Base-by-base conservation (phyloP, 2,329 filamentous ascomycete species). In the Pyricularia pennisetigena region DNA sequence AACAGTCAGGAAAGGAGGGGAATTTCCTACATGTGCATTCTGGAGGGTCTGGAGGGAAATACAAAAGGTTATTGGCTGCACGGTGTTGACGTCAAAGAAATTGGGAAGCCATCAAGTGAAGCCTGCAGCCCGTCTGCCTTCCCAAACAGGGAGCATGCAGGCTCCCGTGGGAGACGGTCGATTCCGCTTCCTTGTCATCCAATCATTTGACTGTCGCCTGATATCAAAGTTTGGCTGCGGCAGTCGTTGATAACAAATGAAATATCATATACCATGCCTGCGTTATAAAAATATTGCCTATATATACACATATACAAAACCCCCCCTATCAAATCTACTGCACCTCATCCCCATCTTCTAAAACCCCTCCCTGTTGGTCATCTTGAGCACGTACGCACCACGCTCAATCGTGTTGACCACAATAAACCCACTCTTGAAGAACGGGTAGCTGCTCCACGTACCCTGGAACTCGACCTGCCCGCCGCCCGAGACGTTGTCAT, bases 331-430 rank as follows among this genome's bases (percentile, higher is more conserved):
- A 41, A 1, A 49, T 14, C 12, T 1, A 35, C 32, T 14, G 12
- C 32, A 35, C 32, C 12, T 3, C 12, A 35, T 10, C 32, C 30
- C 30, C 30, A 14, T 35, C 32, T n/a, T 8, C 41, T 49, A n/a
- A 49, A 49, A n/a, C 12, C 41, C 41, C 28, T 35, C 57, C 66
- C 63, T 64, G 26, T 62, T 67, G 29, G 66, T 67, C 29, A 67
- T 67, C 73, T 78, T 79, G 35, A 79, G 75, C 6, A 78, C 75
- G 70, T 76, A 80, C 0, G 75, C 74, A 9, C 79, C 79, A 8
- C 79, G 73, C 69, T 84, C 82, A 69, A 84, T 83, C 2, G 81
- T 83, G 73, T 84, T 83, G 66, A 83, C 74, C 14, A 82, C 76
- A 59, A 83, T 74, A 59, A 71, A 73, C 1, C 74, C 74, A n/a